Base-by-base conservation (phyloP, 768 basidiomycete genomes). In the Lactarius hengduanensis region DNA sequence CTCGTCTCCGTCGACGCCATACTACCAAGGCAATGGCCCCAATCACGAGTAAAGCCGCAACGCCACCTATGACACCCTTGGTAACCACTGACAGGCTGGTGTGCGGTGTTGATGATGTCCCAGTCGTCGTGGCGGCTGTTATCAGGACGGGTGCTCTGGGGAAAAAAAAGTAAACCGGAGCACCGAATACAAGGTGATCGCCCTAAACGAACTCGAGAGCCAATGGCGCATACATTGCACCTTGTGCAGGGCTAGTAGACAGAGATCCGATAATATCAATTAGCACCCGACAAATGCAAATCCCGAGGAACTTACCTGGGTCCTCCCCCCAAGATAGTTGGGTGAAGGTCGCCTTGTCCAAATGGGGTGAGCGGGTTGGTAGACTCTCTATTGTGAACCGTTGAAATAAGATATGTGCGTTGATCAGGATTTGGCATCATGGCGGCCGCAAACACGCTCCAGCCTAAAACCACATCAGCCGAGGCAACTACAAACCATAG, bases 371-470 rank as follows among this genome's bases (percentile, higher is more conserved):
- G 38, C 11, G 2, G 38, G 38, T 38, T 15, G 11, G 11, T 38
- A 4, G 34, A 36, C 34, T 9, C 62, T 10, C 53, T 57, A 3
- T 22, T 40, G 36, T 63, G 30, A 38, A 70, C 45, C 4, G 8
- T 64, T 20, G 53, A 22, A 38, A 68, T 70, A 8, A 70, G 53
- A 18, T 22, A 28, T n/a, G 43, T 55, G 2, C 57, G 34, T 26
- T 65, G 18, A n/a, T 47, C 32, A 13, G 22, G 5, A 62, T 68
- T 16, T 4, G 32, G 13, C 1, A 61, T 59, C 36, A 64, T 55
- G 20, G 60, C 69, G 2, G 60, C 69, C 13, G 22, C 54, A 61
- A 68, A 68, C 30, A 63, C 10, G 43, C 57, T 60, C 61, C 61
- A 64, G 20, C 63, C 63, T 68, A 50, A 18, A 40, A 9, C 0